Base-by-base conservation (phyloP, 164 flowering plant species). In the Vitis rupestris region DNA sequence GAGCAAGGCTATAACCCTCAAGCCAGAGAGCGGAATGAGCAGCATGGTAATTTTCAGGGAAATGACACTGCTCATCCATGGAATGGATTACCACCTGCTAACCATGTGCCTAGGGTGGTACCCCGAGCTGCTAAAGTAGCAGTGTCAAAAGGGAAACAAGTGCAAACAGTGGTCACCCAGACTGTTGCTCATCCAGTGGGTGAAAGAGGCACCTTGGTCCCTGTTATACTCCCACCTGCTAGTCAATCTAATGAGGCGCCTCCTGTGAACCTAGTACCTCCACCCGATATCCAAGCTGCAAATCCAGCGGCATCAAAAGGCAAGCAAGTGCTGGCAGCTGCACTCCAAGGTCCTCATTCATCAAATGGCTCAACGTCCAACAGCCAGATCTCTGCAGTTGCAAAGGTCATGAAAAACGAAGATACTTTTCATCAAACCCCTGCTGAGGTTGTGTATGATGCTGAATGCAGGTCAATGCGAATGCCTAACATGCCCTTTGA, bases 211-310 rank as follows among this genome's bases (percentile, higher is more conserved):
- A 78, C 31, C 19, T 66, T 84, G 57, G 84, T 81, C 19, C 85
- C 90, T 52, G 82, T 80, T 60, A 66, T 72, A 30, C 83, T 81
- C 44, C 74, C 75, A 53, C 81, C 84, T 53, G 72, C 55, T 55
- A 55, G 37, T 65, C 13, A 23, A 37, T 60, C 83, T 44, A 77
- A 76, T 75, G 82, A 73, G 44, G 14, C 31, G 8, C 55, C 78
- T 23, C 52, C 64, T 19, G 49, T 68, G 16, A 62, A 49, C 57
- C 71, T 70, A 59, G 64, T 65, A 49, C 68, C 69, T 56, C 23
- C 47, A 12, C 54, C 17, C 50, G 48, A 67, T 31, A 19, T 72
- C 48, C 76, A 67, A 72, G 50, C 81, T 66, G 65, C 76, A 16
- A 72, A 66, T 59, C 10, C 59, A 51, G 61, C 37, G 8, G 30